Conservation (phyloP, 2,329 filamentous ascomycete species). For the Phialophora macrospora region DNA sequence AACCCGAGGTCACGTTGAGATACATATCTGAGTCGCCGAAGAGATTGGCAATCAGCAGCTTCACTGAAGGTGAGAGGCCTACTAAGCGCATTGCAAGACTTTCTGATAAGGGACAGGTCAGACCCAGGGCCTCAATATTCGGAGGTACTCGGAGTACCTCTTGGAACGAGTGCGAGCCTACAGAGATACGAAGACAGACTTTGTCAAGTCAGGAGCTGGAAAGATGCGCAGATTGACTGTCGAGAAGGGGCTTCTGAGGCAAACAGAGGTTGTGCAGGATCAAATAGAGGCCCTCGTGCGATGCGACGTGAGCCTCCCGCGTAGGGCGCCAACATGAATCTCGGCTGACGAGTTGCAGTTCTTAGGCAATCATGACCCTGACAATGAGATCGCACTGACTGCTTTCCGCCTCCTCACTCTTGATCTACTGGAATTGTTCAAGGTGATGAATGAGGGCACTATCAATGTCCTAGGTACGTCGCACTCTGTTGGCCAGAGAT, state of each 20-base stretch:
- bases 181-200: constrained; percentile 83
- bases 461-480: constrained; percentile 89
- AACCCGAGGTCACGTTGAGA: constrained; percentile 82
- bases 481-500: constrained; percentile 21
- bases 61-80: constrained; percentile 74
- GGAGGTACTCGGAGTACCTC: constrained; percentile 87
- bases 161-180: constrained; percentile 80
- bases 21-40: constrained; percentile 83
- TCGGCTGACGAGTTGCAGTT: constrained; percentile 61
- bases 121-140: constrained; percentile 92
- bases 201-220: constrained; percentile 80
- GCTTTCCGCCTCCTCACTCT: constrained; percentile 90
- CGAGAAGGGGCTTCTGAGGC: constrained; percentile 87
- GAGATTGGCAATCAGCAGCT: constrained; percentile 83
- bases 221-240: constrained; percentile 83
- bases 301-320: constrained; percentile 73
- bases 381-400: constrained; percentile 95
- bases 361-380: constrained; percentile 76
- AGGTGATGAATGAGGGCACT: constrained; percentile 93
- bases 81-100: neutral
- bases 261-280: constrained; percentile 87
- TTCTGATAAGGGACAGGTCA: constrained; percentile 67
- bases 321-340: neutral
- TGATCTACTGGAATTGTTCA: constrained; percentile 87
- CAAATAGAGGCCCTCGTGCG: constrained; percentile 84